A percentile compares a stretch with the other conserved stretches of the same genome.
Evolutionary conservation across 257 asterid species (phyloP).

Genomic region (Cruciata laevipes): DNA sequence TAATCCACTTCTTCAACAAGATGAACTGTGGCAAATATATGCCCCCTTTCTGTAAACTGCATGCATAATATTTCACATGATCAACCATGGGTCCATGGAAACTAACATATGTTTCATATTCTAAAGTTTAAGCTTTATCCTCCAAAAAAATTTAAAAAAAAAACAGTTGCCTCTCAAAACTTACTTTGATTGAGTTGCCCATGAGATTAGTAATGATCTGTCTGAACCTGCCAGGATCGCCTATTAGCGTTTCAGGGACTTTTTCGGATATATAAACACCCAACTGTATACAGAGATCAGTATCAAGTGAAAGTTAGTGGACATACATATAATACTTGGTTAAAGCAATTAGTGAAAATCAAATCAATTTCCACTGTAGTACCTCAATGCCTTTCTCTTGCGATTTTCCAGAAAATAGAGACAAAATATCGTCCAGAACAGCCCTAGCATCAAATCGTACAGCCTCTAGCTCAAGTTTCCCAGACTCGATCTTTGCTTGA

Average conservation of each 20-base stretch:
- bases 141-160: neutral
- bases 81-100: neutral
- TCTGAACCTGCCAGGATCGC: slow-evolving; percentile 93
- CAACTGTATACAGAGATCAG: slow-evolving; percentile 46
- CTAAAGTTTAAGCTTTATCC: neutral
- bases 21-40: slow-evolving; percentile 75
- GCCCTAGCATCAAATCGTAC: slow-evolving; percentile 38
- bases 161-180: slow-evolving; percentile 17
- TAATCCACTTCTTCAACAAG: slow-evolving; percentile 66
- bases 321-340: slow-evolving; percentile 7
- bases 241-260: slow-evolving; percentile 67
- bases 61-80: neutral
- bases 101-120: neutral
- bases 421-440: slow-evolving; percentile 42
- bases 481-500: slow-evolving; percentile 97
- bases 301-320: neutral
- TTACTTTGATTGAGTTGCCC: slow-evolving; percentile 93
- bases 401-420: slow-evolving; percentile 78
- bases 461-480: slow-evolving; percentile 95
- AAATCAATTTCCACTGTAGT: slow-evolving; percentile 4
- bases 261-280: slow-evolving; percentile 80
- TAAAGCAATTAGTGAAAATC: slow-evolving; percentile 18
- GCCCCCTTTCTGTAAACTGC: slow-evolving; percentile 95
- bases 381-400: slow-evolving; percentile 95
- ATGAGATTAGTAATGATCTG: slow-evolving; percentile 86